These are phyloP conservation scores for Tremella fuciformis DNA, from an alignment of 768 basidiomycete genomes.

Conservation along the genomic window DNA sequence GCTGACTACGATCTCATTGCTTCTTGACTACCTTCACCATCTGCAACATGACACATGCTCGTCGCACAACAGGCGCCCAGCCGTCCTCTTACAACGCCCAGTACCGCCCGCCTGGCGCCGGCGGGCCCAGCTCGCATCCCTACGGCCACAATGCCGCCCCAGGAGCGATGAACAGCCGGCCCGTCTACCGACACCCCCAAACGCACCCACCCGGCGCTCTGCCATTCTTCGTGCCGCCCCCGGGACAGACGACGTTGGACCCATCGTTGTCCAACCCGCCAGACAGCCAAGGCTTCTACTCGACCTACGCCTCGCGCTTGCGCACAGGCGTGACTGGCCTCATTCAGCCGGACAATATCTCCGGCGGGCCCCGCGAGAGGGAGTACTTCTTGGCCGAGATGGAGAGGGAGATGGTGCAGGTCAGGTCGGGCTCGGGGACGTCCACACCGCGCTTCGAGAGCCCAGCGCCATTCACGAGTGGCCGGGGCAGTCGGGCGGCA, in stretches of 20 bases:
- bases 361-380: conserved; percentile 45
- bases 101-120: too few relatives aligned
- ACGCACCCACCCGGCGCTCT: conserved; percentile 34
- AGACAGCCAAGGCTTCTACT: conserved; percentile 64
- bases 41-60: too few relatives aligned
- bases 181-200: background rate
- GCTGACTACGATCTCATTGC: too few relatives aligned
- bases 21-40: too few relatives aligned
- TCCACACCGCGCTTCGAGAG: conserved; percentile 38
- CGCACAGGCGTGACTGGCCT: conserved; percentile 85
- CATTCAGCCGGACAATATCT: conserved; percentile 74
- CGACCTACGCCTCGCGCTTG: conserved; percentile 84
- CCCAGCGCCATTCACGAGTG: conserved; percentile 15
- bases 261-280: conserved; percentile 29
- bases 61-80: too few relatives aligned
- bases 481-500: background rate
- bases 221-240: conserved; percentile 36
- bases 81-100: too few relatives aligned
- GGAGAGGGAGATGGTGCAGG: conserved; percentile 23
- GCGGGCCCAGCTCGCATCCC: background rate
- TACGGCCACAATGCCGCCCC: background rate
- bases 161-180: background rate
- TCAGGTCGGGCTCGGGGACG: conserved; percentile 20
- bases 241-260: conserved; percentile 38
- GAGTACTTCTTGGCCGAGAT: conserved; percentile 34